Conservation (phyloP, 140 eudicot species). For the Cichorium intybus region DNA sequence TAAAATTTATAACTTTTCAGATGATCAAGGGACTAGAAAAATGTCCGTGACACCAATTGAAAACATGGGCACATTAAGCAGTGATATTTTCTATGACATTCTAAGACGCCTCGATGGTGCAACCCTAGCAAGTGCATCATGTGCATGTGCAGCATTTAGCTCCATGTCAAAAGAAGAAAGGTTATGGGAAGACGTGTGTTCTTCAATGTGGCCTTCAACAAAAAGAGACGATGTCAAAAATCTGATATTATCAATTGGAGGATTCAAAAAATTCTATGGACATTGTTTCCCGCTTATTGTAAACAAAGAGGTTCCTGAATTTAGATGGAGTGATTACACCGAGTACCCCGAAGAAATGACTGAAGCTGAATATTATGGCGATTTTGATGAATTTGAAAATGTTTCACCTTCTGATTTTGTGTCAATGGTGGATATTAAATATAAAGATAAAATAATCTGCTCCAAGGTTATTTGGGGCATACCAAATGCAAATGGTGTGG, state of each 20-base stretch:
- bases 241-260: constrained; percentile 63
- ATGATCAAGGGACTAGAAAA: constrained; percentile 17
- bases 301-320: constrained; percentile 67
- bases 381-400: constrained; percentile 60
- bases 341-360: constrained; percentile 78
- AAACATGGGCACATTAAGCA: constrained; percentile 58
- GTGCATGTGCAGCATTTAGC: constrained; percentile 76
- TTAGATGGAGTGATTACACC: constrained; percentile 42
- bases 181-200: constrained; percentile 88
- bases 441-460: constrained; percentile 59
- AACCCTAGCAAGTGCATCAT: constrained; percentile 82
- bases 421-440: constrained; percentile 71
- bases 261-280: constrained; percentile 84
- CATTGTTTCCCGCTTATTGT: constrained; percentile 93
- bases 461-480: constrained; percentile 86
- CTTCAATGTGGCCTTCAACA: constrained; percentile 89
- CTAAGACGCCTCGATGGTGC: constrained; percentile 90
- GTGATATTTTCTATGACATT: constrained; percentile 82
- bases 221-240: constrained; percentile 66
- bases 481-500: constrained; percentile 60
- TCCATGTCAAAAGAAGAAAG: constrained; percentile 82
- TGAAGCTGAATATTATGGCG: constrained; percentile 92
- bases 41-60: constrained; percentile 55
- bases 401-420: constrained; percentile 77
- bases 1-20: too few species aligned